Evolutionary conservation across 768 basidiomycete genomes (phyloP).

Genomic region (Clitopilus passeckerianus): DNA sequence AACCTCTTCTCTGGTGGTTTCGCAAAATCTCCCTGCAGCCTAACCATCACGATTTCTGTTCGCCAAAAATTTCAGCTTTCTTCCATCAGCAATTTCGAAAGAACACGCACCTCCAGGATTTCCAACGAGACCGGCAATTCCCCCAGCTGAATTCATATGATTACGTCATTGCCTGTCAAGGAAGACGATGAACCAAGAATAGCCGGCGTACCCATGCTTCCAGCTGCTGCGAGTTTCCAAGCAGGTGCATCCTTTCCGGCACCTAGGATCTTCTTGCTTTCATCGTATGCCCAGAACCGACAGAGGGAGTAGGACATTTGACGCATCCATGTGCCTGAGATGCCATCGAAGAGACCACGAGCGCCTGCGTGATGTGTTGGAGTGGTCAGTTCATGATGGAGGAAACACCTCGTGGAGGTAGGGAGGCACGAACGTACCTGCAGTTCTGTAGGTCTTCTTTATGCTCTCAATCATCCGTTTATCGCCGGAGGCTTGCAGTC

Average conservation of each 20-base stretch:
- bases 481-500: slow-evolving; percentile 88
- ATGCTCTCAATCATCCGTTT: slow-evolving; percentile 86
- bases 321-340: slow-evolving; percentile 83
- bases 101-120: slow-evolving; percentile 69
- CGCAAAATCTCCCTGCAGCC: slow-evolving; percentile 87
- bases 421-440: slow-evolving; percentile 40
- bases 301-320: slow-evolving; percentile 93
- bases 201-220: slow-evolving; percentile 71
- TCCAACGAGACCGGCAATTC: slow-evolving; percentile 83
- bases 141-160: slow-evolving; percentile 51
- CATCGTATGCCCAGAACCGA: slow-evolving; percentile 92
- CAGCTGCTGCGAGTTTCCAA: slow-evolving; percentile 78
- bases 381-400: slow-evolving; percentile 24
- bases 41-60: slow-evolving; percentile 80
- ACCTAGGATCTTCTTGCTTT: slow-evolving; percentile 80
- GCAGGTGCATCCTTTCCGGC: slow-evolving; percentile 69
- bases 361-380: slow-evolving; percentile 29
- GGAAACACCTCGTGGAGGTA: background rate
- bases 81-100: background rate
- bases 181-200: background rate
- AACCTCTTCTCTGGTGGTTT: slow-evolving; percentile 85
- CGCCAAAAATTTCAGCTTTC: background rate
- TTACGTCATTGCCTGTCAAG: slow-evolving; percentile 7
- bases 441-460: slow-evolving; percentile 75
- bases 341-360: slow-evolving; percentile 80